Conservation (phyloP, 345 rosid genomes). For the Fremontodendron californicum region DNA sequence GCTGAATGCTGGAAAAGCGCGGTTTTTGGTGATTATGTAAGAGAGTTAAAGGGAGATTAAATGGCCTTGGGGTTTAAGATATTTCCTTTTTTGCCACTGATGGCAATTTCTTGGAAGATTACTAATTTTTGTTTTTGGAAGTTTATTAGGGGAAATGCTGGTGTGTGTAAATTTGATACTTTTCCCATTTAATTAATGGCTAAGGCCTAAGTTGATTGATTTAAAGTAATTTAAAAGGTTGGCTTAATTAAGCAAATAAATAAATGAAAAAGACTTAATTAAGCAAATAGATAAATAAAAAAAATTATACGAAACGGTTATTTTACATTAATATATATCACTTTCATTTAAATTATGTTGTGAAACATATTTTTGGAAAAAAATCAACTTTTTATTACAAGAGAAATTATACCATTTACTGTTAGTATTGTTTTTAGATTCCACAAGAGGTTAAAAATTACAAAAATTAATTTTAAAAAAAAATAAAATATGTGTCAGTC, state of each 20-base stretch:
- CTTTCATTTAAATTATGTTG: background rate
- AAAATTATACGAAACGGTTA: background rate
- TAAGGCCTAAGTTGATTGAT: too few species aligned
- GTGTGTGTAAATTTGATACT: background rate
- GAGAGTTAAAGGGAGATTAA: background rate
- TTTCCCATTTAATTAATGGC: background rate
- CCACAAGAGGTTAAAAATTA: too few species aligned
- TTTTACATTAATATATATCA: background rate
- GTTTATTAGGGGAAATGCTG: background rate
- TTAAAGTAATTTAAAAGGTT: too few species aligned
- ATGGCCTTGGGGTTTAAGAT: background rate
- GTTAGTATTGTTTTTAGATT: too few species aligned
- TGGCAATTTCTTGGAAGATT: background rate
- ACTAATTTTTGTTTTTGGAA: background rate
- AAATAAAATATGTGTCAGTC: too few species aligned
- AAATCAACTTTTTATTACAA: too few species aligned
- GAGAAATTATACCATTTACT: too few species aligned
- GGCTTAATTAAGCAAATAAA: too few species aligned
- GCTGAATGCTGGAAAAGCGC: conserved; percentile 7
- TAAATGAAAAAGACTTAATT: background rate
- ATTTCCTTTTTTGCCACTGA: background rate
- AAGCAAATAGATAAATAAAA: background rate
- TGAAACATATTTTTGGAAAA: too few species aligned
- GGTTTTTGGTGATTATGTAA: background rate
- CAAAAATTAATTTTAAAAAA: too few species aligned